Evolutionary conservation across 257 asterid species (phyloP).

Genomic region (Solanum appendiculatum): DNA sequence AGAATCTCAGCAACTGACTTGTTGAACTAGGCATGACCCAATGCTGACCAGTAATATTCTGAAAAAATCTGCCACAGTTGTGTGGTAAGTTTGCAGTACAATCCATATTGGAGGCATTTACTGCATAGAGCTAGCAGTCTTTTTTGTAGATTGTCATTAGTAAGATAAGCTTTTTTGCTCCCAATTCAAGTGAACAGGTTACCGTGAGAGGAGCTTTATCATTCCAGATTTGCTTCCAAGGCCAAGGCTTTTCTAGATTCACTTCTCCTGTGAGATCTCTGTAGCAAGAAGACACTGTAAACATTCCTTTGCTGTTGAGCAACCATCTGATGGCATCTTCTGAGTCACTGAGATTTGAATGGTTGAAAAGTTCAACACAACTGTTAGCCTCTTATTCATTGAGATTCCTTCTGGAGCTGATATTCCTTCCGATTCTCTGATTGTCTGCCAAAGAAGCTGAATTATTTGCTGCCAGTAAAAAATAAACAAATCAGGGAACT

Average conservation of each 20-base stretch:
- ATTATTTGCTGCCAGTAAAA: not conserved
- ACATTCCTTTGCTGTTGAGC: not conserved
- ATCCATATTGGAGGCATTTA: not conserved
- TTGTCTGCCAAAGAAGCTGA: not conserved
- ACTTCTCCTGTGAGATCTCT: not conserved
- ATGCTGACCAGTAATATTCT: not conserved
- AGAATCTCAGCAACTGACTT: not conserved
- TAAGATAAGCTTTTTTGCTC: not conserved
- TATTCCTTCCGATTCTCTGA: not conserved
- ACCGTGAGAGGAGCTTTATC: not conserved
- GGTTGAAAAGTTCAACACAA: not conserved
- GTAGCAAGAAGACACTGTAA: not conserved
- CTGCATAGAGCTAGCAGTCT: not conserved
- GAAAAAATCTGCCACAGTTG: not conserved
- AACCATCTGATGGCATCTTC: not conserved
- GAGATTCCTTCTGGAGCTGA: not conserved
- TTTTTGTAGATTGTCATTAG: not conserved
- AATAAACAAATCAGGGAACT: not conserved
- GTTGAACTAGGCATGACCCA: not conserved
- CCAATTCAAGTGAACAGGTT: not conserved
- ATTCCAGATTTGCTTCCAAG: not conserved
- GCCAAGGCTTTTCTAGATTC: not conserved
- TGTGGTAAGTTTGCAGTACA: not conserved
- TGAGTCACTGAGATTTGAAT: not conserved
- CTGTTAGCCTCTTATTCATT: not conserved